A percentile compares a stretch with the other conserved stretches of the same genome.
These are phyloP conservation scores for Talaromyces proteolyticus DNA, from an alignment of 495 filamentous ascomycete species.

Conservation along the genomic window DNA sequence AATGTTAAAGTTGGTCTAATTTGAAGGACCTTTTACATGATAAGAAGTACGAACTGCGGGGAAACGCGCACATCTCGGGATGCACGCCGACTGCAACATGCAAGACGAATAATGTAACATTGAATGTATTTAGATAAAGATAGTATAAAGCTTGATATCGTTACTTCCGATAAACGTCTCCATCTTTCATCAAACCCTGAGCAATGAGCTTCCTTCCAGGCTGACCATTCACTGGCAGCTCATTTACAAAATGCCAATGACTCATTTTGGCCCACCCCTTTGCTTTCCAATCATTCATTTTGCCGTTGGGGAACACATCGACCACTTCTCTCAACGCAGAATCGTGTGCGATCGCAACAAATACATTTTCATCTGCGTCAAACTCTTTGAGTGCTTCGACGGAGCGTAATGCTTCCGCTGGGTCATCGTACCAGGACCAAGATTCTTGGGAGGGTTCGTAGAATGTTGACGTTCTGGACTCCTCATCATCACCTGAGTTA, in stretches of 20 bases:
- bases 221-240: constrained; percentile 17
- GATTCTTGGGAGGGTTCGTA: constrained; percentile 13
- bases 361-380: constrained; percentile 41
- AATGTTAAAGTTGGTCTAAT: no score
- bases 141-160: background rate
- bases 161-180: constrained; percentile 8
- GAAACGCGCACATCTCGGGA: no score
- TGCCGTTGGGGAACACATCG: constrained; percentile 40
- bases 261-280: constrained; percentile 35
- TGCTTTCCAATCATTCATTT: constrained; percentile 39
- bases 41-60: no score
- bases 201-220: constrained; percentile 13
- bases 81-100: no score
- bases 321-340: constrained; percentile 32
- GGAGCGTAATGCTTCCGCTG: constrained; percentile 11
- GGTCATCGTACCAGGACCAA: constrained; percentile 16
- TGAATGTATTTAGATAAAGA: background rate
- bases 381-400: constrained; percentile 14
- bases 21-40: background rate
- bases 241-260: constrained; percentile 19
- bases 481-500: constrained; percentile 2
- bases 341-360: constrained; percentile 49
- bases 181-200: constrained; percentile 19
- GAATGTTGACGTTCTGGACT: constrained; percentile 10
- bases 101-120: background rate